Evolutionary conservation across 1,139 yeast species (phyloP).

Genomic region (Saccharomyces hybrid): DNA sequence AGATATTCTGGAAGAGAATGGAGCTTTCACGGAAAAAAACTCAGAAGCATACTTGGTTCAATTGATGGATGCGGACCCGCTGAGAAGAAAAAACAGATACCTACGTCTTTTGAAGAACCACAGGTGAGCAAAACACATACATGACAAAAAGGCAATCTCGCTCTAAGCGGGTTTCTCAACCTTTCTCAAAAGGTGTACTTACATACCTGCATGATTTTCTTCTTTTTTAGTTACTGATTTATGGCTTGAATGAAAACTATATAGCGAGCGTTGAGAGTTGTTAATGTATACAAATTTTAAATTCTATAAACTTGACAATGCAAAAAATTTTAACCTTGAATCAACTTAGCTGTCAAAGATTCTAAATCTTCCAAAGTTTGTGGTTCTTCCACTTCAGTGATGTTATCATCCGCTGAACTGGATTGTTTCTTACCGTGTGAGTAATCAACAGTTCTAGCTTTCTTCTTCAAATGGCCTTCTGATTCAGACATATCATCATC

Average conservation of each 20-base stretch:
- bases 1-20: conserved; percentile 30
- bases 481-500: conserved; percentile 34
- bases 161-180: not conserved
- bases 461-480: conserved; percentile 45
- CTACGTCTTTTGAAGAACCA: conserved; percentile 28
- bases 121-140: not conserved
- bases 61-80: conserved; percentile 58
- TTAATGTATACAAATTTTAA: not conserved
- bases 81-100: conserved; percentile 59
- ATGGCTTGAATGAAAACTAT: not conserved
- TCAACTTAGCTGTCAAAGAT: conserved; percentile 71
- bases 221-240: not conserved
- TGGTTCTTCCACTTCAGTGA: conserved; percentile 78
- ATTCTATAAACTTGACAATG: not conserved
- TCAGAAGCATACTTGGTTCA: conserved; percentile 34
- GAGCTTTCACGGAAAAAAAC: conserved; percentile 12
- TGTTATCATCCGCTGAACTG: conserved; percentile 23
- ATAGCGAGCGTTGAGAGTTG: not conserved
- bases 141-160: not conserved
- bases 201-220: not conserved
- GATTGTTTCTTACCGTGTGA: conserved; percentile 30
- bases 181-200: not conserved
- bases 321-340: conserved; percentile 19
- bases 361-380: conserved; percentile 89
- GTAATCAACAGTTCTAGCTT: conserved; percentile 29